Conservation (phyloP, 176 grass and related monocot genomes). For the Zizania latifolia region DNA sequence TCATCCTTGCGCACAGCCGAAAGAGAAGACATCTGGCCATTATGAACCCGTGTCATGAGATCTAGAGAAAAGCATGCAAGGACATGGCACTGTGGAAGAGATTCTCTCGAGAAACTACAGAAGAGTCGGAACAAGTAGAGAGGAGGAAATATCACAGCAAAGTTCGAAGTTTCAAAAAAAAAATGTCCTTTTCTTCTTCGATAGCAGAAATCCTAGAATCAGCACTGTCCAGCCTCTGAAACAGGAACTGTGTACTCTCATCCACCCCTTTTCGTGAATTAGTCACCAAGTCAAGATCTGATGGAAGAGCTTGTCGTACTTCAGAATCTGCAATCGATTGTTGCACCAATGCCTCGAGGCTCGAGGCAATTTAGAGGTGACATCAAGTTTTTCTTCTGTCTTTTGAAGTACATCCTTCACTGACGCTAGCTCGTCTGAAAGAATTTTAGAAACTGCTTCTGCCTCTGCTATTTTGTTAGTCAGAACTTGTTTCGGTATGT, state of each 20-base stretch:
- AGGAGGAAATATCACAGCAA: background rate
- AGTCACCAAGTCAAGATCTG: constrained; percentile 77
- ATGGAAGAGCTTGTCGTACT: constrained; percentile 55
- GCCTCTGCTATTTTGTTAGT: constrained; percentile 53
- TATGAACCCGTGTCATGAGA: too few species aligned
- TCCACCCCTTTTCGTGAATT: constrained; percentile 79
- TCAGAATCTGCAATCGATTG: constrained; percentile 60
- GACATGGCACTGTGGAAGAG: too few species aligned
- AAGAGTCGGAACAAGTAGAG: constrained; percentile 5
- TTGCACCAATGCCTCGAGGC: constrained; percentile 61
- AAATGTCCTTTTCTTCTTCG: constrained; percentile 63
- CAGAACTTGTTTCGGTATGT: constrained; percentile 48
- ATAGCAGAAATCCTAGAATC: constrained; percentile 49
- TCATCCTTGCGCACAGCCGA: background rate
- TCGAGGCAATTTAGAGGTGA: constrained; percentile 63
- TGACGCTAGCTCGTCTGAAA: constrained; percentile 62
- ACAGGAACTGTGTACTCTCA: constrained; percentile 68
- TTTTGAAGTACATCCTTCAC: constrained; percentile 52
- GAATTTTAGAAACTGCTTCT: constrained; percentile 50
- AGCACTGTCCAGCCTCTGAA: constrained; percentile 57
- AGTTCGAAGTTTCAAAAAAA: constrained; percentile 15
- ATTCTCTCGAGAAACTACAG: background rate
- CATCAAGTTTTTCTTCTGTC: constrained; percentile 53
- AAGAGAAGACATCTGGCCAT: background rate
- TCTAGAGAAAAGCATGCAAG: too few species aligned